Conservation (phyloP, 352 stramenopile genomes). For the Phytophthora nicotianae region DNA sequence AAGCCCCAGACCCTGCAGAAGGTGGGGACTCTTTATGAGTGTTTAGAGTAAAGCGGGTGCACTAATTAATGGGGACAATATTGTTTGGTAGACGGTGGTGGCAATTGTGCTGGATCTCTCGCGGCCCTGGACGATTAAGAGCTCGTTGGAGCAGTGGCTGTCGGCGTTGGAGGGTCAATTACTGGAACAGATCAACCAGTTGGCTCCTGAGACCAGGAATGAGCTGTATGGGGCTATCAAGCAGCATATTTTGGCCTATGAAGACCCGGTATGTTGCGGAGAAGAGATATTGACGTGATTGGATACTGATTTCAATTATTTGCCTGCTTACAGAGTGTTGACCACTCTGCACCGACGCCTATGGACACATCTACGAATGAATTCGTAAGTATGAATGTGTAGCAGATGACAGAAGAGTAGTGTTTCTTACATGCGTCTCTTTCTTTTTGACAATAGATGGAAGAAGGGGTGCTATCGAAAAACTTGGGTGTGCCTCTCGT, state of each 20-base stretch:
- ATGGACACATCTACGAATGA: constrained; percentile 69
- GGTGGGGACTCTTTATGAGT: constrained; percentile 16
- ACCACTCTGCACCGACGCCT: constrained; percentile 51
- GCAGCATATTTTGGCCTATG: constrained; percentile 76
- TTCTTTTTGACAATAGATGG: constrained; percentile 41
- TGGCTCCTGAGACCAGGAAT: constrained; percentile 51
- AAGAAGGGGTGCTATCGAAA: constrained; percentile 79
- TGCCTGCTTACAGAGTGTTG: constrained; percentile 51
- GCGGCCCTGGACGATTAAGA: constrained; percentile 84
- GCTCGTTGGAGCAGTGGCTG: constrained; percentile 78
- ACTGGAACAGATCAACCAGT: constrained; percentile 73
- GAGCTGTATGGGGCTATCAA: constrained; percentile 71
- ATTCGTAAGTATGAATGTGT: constrained; percentile 74
- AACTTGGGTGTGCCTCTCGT: constrained; percentile 81
- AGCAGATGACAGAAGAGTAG: no score
- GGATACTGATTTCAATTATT: constrained; percentile 9
- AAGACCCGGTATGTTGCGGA: constrained; percentile 63
- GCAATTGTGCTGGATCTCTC: constrained; percentile 75
- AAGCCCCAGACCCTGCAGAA: constrained; percentile 63
- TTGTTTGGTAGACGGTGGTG: constrained; percentile 57
- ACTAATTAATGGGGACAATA: constrained; percentile 1
- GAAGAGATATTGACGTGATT: constrained; percentile 2
- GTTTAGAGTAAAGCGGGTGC: neutral
- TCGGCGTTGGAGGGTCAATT: constrained; percentile 75
- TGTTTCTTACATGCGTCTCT: constrained; percentile 1